Percentiles rank a stretch among this genome's conserved stretches.
These are phyloP conservation scores for Beta lomatogona DNA, from an alignment of 179 eudicot genomes.

Conservation along the genomic window DNA sequence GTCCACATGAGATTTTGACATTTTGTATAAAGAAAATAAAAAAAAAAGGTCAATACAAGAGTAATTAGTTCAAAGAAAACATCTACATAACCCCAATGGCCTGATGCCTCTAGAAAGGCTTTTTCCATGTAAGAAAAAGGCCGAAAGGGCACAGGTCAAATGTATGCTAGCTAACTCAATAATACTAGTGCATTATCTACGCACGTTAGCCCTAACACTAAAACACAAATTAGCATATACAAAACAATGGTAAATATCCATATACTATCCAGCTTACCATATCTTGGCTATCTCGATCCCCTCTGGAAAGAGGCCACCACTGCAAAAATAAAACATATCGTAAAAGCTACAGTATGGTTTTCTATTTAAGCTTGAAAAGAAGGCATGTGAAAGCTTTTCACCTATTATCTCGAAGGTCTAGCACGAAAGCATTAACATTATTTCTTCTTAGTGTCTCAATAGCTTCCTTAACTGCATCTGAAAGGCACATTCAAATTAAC, in stretches of 20 bases:
- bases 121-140: neutral
- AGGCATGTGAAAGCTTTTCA: slow-evolving; percentile 34
- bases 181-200: neutral
- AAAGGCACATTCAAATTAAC: slow-evolving; percentile 15
- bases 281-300: slow-evolving; percentile 93
- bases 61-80: neutral
- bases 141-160: neutral
- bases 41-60: neutral
- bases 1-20: too few species aligned
- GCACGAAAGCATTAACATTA: slow-evolving; percentile 78
- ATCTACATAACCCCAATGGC: neutral
- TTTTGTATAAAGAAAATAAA: too few species aligned
- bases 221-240: slow-evolving; percentile 8
- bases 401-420: slow-evolving; percentile 99
- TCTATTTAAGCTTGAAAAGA: slow-evolving; percentile 9
- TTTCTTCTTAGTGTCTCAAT: slow-evolving; percentile 72
- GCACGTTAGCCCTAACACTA: neutral
- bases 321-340: slow-evolving; percentile 50
- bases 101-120: neutral
- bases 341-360: slow-evolving; percentile 11
- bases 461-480: slow-evolving; percentile 93
- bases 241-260: neutral
- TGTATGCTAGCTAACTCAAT: neutral
- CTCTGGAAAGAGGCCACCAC: slow-evolving; percentile 98
- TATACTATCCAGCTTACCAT: slow-evolving; percentile 57